Percentiles rank a stretch among this genome's conserved stretches.
Evolutionary conservation across 768 basidiomycete genomes (phyloP).

Genomic region (Suillus subalutaceus): DNA sequence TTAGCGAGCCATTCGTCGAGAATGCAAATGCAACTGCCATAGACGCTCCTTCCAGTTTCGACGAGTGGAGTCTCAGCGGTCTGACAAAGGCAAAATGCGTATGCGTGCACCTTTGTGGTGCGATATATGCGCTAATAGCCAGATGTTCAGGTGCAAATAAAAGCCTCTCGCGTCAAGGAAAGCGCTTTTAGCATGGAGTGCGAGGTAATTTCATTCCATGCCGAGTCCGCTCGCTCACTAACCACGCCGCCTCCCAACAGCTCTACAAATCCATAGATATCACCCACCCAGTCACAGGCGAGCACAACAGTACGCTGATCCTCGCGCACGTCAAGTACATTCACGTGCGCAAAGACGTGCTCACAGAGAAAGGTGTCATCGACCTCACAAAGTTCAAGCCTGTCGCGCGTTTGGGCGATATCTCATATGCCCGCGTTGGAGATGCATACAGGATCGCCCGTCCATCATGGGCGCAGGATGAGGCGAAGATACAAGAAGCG

Average conservation of each 20-base stretch:
- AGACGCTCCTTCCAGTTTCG: slow-evolving; percentile 39
- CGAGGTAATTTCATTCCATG: slow-evolving; percentile 29
- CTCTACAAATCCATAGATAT: slow-evolving; percentile 41
- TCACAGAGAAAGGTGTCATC: slow-evolving; percentile 37
- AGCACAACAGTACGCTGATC: slow-evolving; percentile 33
- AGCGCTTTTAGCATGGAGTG: slow-evolving; percentile 53
- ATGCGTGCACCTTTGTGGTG: slow-evolving; percentile 1
- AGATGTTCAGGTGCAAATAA: slow-evolving; percentile 37
- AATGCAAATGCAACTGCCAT: slow-evolving; percentile 41
- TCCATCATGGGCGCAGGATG: slow-evolving; percentile 24
- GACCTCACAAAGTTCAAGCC: slow-evolving; percentile 41
- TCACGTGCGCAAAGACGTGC: slow-evolving; percentile 45
- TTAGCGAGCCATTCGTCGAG: slow-evolving; percentile 51
- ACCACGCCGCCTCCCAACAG: slow-evolving; percentile 21
- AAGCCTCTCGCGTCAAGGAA: slow-evolving; percentile 44
- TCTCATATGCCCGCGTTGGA: slow-evolving; percentile 36
- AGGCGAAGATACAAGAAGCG: slow-evolving; percentile 17
- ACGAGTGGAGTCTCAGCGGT: slow-evolving; percentile 47
- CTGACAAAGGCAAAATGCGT: slow-evolving; percentile 44
- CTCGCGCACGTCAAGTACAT: slow-evolving; percentile 43
- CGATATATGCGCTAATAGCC: neutral
- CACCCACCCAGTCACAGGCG: slow-evolving; percentile 30
- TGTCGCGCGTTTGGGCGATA: slow-evolving; percentile 42
- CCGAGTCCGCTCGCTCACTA: neutral
- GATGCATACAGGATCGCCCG: slow-evolving; percentile 31